phyloP scores from a whole-genome alignment of 2,329 filamentous ascomycete genomes.

The Cercospora beticola region DNA sequence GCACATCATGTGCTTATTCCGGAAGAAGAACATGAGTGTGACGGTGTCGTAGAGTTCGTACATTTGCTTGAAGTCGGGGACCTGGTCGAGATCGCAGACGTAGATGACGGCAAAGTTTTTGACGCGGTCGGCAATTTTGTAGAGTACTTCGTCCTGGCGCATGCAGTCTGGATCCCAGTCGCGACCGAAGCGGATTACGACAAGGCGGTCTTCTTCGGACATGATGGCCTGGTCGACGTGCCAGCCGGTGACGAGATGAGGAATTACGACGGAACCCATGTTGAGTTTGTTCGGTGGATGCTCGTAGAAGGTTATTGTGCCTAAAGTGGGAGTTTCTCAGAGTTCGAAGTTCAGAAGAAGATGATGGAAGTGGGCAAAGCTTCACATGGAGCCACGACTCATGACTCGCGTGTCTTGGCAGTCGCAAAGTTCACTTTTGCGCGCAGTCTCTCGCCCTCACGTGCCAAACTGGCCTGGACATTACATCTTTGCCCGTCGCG shows the following conservation, averaged over 20 bases:
- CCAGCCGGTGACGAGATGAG: slow-evolving; percentile 89
- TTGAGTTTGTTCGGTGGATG: slow-evolving; percentile 12
- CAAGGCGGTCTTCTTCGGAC: slow-evolving; percentile 84
- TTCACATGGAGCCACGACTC: slow-evolving; percentile 1
- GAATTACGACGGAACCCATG: slow-evolving; percentile 86
- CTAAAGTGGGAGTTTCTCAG: background rate
- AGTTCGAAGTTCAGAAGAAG: background rate
- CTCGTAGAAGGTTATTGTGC: background rate
- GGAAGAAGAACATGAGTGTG: slow-evolving; percentile 96
- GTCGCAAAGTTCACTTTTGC: slow-evolving; percentile 5
- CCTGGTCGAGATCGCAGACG: slow-evolving; percentile 86
- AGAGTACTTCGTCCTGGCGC: slow-evolving; percentile 88
- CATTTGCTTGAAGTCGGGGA: slow-evolving; percentile 94
- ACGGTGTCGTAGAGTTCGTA: slow-evolving; percentile 79
- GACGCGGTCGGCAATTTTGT: slow-evolving; percentile 87
- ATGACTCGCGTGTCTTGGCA: slow-evolving; percentile 5
- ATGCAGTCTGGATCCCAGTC: slow-evolving; percentile 81
- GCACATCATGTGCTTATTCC: slow-evolving; percentile 99
- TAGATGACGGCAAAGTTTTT: slow-evolving; percentile 94
- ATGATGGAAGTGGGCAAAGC: background rate
- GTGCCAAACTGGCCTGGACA: background rate
- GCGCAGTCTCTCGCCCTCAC: background rate
- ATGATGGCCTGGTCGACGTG: slow-evolving; percentile 97
- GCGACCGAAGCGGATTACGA: slow-evolving; percentile 89
- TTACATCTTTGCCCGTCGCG: background rate